phyloP scores from a whole-genome alignment of 305 asterid genomes.

The Fraxinus greggii region DNA sequence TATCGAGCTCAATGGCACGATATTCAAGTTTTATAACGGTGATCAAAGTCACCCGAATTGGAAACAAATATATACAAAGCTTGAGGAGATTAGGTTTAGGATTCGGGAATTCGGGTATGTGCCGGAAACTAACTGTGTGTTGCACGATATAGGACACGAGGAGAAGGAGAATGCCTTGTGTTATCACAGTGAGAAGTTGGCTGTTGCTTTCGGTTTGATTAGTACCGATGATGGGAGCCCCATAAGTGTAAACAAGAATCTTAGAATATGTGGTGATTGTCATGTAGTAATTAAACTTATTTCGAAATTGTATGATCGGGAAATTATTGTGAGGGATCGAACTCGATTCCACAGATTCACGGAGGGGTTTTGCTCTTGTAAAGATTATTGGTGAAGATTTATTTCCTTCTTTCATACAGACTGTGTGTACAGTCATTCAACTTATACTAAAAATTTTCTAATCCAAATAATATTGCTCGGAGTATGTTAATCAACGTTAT shows the following conservation, averaged over 20 bases:
- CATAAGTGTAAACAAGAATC: constrained; percentile 77
- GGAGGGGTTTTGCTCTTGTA: constrained; percentile 74
- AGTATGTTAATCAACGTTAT: not conserved
- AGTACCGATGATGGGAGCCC: constrained; percentile 43
- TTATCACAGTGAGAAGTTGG: constrained; percentile 89
- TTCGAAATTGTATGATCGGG: constrained; percentile 61
- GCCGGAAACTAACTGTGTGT: constrained; percentile 67
- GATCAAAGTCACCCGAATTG: constrained; percentile 57
- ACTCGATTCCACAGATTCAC: constrained; percentile 79
- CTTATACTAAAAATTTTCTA: not conserved
- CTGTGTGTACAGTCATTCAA: not conserved
- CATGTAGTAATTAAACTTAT: constrained; percentile 79
- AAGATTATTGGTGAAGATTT: constrained; percentile 69
- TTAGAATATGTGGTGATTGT: constrained; percentile 93
- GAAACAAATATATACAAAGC: constrained; percentile 59
- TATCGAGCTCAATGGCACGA: constrained; percentile 53
- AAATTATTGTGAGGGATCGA: constrained; percentile 82
- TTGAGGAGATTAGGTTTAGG: constrained; percentile 60
- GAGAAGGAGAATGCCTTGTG: constrained; percentile 86
- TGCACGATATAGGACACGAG: constrained; percentile 84
- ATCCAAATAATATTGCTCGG: not conserved
- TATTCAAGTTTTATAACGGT: constrained; percentile 64
- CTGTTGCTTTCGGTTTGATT: constrained; percentile 82
- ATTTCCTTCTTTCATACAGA: not conserved
- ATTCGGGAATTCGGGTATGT: constrained; percentile 65